These are phyloP conservation scores for Lichina pygmaea DNA, from an alignment of 495 filamentous ascomycete genomes.

Conservation along the genomic window DNA sequence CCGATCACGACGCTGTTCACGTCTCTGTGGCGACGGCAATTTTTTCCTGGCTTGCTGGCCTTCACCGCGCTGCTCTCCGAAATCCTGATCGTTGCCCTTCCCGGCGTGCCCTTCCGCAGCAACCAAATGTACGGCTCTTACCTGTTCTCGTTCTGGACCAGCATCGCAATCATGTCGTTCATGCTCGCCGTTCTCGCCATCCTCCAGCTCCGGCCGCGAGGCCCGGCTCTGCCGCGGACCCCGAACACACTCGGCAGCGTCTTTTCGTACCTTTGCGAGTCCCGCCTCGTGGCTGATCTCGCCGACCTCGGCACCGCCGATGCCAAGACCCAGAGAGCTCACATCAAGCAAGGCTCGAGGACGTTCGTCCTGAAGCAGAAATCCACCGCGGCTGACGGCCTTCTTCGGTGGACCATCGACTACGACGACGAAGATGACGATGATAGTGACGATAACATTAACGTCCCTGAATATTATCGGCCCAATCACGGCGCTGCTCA, in stretches of 20 bases:
- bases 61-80: slow-evolving; percentile 3
- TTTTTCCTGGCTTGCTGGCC: not conserved
- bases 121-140: not conserved
- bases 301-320: too few species aligned
- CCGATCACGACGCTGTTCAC: not conserved
- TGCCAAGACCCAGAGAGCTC: too few species aligned
- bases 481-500: too few species aligned
- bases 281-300: not conserved
- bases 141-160: not conserved
- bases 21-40: not conserved
- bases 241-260: not conserved
- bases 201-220: too few species aligned
- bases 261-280: not conserved
- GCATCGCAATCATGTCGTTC: not conserved
- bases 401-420: not conserved
- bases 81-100: slow-evolving; percentile 1
- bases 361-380: too few species aligned
- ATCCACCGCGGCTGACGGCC: too few species aligned
- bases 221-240: not conserved
- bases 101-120: slow-evolving; percentile 1
- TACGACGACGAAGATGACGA: not conserved
- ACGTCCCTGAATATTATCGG: not conserved
- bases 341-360: too few species aligned
- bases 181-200: not conserved
- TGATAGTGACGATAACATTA: not conserved